Percentiles rank a stretch among this genome's conserved stretches.
Evolutionary conservation across 768 basidiomycete species (phyloP).

Genomic region (Boletus bicolor): DNA sequence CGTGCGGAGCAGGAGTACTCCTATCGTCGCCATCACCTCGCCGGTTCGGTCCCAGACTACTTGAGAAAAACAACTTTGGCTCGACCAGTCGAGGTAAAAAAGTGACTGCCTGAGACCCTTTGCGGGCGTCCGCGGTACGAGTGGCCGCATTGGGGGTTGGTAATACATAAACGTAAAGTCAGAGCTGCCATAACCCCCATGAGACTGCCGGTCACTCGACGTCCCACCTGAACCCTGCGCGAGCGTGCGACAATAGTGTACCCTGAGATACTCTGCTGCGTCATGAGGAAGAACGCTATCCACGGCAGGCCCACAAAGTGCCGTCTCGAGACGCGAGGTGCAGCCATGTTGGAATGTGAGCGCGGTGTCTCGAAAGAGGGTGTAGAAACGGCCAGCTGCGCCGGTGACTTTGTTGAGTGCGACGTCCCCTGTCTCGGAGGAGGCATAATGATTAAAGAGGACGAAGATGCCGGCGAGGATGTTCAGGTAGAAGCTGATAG

Average conservation of each 20-base stretch:
- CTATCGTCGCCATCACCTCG: neutral
- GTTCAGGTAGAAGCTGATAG: slow-evolving; percentile 17
- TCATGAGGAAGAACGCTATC: slow-evolving; percentile 1
- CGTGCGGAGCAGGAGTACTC: neutral
- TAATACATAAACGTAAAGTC: neutral
- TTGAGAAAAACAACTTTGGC: neutral
- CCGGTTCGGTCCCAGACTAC: neutral
- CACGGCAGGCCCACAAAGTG: neutral
- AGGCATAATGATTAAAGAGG: slow-evolving; percentile 14
- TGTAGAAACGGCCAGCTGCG: slow-evolving; percentile 16
- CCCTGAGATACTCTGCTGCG: neutral
- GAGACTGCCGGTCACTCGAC: neutral
- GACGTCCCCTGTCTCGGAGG: slow-evolving; percentile 16
- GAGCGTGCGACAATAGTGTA: slow-evolving; percentile 4
- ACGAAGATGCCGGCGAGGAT: slow-evolving; percentile 21
- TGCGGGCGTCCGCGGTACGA: neutral
- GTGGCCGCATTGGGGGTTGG: neutral
- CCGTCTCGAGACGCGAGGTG: neutral
- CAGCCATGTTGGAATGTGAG: slow-evolving; percentile 5
- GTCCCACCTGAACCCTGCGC: neutral
- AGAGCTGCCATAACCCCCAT: slow-evolving; percentile 1
- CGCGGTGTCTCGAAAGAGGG: slow-evolving; percentile 7
- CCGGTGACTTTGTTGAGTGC: slow-evolving; percentile 22
- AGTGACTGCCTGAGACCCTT: neutral
- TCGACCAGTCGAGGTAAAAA: neutral